These are phyloP conservation scores for Plasmodium gonderi DNA, from an alignment of 169 alveolate species.

Conservation along the genomic window DNA sequence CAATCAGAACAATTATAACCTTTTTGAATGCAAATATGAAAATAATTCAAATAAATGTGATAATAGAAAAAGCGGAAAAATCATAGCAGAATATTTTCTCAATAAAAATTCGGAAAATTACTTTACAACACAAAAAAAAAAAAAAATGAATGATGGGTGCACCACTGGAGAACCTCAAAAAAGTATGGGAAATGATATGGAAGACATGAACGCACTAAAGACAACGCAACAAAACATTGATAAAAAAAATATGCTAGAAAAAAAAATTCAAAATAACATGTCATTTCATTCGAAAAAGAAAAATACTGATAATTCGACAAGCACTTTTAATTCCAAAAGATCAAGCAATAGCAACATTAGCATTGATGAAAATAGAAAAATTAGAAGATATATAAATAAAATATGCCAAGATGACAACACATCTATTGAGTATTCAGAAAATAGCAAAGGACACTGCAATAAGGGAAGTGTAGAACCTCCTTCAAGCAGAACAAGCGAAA, in stretches of 20 bases:
- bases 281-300: constrained; percentile 23
- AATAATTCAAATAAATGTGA: constrained; percentile 10
- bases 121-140: constrained; percentile 13
- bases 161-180: not conserved
- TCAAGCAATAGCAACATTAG: constrained; percentile 60
- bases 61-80: constrained; percentile 9
- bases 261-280: constrained; percentile 9
- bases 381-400: constrained; percentile 48
- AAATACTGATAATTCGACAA: constrained; percentile 34
- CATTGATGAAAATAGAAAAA: constrained; percentile 60
- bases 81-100: constrained; percentile 19
- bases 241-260: constrained; percentile 43
- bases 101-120: constrained; percentile 7
- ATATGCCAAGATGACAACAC: constrained; percentile 33
- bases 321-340: constrained; percentile 48
- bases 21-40: constrained; percentile 37
- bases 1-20: not conserved
- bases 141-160: not conserved
- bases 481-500: constrained; percentile 70
- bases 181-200: constrained; percentile 13
- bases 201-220: constrained; percentile 33
- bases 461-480: constrained; percentile 53
- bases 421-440: constrained; percentile 48
- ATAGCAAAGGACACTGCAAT: constrained; percentile 21
- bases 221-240: constrained; percentile 60